Evolutionary conservation across 768 basidiomycete genomes (phyloP), one percentile per base, ranked within the genome.

Genomic region (Termitomyces sp.): DNA sequence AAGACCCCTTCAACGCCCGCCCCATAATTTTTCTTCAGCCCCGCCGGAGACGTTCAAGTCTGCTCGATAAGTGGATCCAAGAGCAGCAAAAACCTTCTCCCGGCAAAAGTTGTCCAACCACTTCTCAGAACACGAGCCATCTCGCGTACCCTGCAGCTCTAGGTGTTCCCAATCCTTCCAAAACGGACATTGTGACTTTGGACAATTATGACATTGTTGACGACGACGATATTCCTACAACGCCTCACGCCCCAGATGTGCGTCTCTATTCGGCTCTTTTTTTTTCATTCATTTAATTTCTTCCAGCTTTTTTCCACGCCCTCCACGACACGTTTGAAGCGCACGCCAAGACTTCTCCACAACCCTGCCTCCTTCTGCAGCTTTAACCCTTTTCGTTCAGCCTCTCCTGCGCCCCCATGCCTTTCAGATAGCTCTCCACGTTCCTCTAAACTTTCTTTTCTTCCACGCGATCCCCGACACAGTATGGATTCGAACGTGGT

Each of bases 1-100:
- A 81, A 63, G 81, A 82, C 63, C 80, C 80, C 22, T 81, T 80
- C 67, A 75, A 72, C 62, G 72, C 74, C 42, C 70, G 66, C 36
- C 75, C 77, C 29, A 63, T n/a, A n/a, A n/a, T 72, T 41, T 59
- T 70, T 44, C 66, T 62, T 33, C 67, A 71, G 56, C 71, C 72
- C 24, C 72, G 73, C 45, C 75, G 72, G 41, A 66, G 72, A 60
- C 77, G 75, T 44, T 80, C 80, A n/a, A 81, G 79, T 64, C 69
- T 81, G 69, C 73, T 83, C 55, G 72, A 80, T 68, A 77, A 78
- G 63, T 83, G 81, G 81, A 81, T 83, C 49, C 68, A 74, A 53
- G 79, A 81, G 52, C 81, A 82, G 65, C 79, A 78, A 45, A 58
- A 57, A 45, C 67, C 53, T n/a, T n/a, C n/a, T 54, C 44, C 61